Base-by-base conservation (phyloP, 768 basidiomycete species). In the Termitomyces sp. region DNA sequence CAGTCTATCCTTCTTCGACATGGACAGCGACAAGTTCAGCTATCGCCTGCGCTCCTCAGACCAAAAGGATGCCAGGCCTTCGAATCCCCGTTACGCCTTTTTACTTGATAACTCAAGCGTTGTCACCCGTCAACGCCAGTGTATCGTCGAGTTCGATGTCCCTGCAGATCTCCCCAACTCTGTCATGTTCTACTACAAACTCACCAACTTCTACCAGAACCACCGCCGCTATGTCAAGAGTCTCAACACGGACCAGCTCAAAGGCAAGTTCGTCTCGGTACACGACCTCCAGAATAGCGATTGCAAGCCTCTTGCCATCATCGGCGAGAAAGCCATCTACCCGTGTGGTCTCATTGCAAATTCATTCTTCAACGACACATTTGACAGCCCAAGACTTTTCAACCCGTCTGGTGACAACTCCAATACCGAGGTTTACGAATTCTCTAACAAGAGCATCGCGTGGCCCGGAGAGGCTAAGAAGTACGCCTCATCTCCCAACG, bases 271-370 rank as follows among this genome's bases (percentile, higher is more conserved):
- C 52, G 82, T 85, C 44, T 79, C 74, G 50, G 52, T 70, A 16
- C 66, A 55, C 24, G 69, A 75, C 54, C 76, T 94, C n/a, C 72
- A 85, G 40, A 72, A 76, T 48, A 84, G 92, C 33, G 86, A 95
- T 66, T 99, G 97, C 80, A 90, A 92, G 70, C 97, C 97, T 3
- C 78, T 96, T 48, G 89, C 80, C n/a, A 67, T 76, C 5, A 71
- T 72, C 6, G 71, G 79, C 52, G 72, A 79, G 2, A 84, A 80
- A 65, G 76, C 82, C 9, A 83, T 94, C 68, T 99, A 95, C 67
- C 97, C 97, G 2, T 99, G 97, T 64, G 97, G 97, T 41, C 77
- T 99, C 62, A 96, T 99, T 62, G 97, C 97, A 46, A 99, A 99
- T 73, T 97, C 94, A 2, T 40, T 94, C 10, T 99, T 98, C 78